Conservation (phyloP, 305 asterid species). For the Euphrasia arctica region DNA sequence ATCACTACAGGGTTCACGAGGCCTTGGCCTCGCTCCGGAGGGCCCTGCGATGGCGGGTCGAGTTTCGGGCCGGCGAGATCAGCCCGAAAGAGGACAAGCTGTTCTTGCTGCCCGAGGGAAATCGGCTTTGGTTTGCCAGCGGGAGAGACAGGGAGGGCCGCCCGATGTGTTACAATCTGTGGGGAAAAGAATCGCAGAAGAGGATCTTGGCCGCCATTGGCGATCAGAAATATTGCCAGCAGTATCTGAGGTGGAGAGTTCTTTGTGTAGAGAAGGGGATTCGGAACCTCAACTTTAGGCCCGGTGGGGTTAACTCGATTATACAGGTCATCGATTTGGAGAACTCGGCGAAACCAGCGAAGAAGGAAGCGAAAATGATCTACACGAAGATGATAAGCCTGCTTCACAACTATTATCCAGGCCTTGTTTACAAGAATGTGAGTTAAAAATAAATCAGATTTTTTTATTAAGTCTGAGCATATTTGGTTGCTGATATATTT, state of each 20-base stretch:
- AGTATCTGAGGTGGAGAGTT: constrained; percentile 68
- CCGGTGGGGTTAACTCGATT: constrained; percentile 60
- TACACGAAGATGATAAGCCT: constrained; percentile 46
- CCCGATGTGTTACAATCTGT: constrained; percentile 49
- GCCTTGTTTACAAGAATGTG: constrained; percentile 62
- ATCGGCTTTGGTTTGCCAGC: constrained; percentile 41
- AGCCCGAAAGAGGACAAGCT: constrained; percentile 33
- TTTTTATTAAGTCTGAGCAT: not conserved
- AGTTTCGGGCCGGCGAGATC: constrained; percentile 30
- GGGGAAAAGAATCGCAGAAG: constrained; percentile 40
- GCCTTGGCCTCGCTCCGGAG: constrained; percentile 54
- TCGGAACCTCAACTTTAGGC: constrained; percentile 47
- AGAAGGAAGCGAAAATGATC: constrained; percentile 49
- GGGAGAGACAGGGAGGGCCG: constrained; percentile 71
- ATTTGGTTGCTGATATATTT: not conserved
- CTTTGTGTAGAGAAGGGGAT: constrained; percentile 63
- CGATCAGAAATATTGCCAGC: constrained; percentile 30
- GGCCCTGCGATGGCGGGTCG: constrained; percentile 65
- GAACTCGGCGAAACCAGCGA: constrained; percentile 41
- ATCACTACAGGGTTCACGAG: constrained; percentile 49
- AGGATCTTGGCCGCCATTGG: constrained; percentile 24
- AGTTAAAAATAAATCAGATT: constrained; percentile 22
- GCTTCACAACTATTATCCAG: constrained; percentile 70
- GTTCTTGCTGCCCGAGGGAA: constrained; percentile 28
- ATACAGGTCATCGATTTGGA: constrained; percentile 65